Evolutionary conservation across 2,329 filamentous ascomycete species (phyloP).

Genomic region (Aspergillus sp.): DNA sequence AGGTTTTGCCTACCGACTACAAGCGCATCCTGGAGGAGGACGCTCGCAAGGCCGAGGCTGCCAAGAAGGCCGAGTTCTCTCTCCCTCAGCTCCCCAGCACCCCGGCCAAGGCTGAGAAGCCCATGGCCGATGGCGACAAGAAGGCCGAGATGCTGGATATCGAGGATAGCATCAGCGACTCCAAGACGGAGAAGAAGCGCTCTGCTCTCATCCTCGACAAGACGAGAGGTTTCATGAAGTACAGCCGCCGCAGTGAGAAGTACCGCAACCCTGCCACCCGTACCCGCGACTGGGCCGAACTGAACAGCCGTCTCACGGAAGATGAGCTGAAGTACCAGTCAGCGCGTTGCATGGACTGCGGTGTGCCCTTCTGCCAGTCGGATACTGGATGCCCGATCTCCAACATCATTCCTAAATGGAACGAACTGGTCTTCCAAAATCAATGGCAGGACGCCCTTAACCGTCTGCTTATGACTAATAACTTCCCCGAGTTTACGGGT

Average conservation of each 20-base stretch:
- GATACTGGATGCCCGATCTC: slow-evolving; percentile 94
- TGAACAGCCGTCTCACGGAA: slow-evolving; percentile 81
- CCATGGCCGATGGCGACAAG: slow-evolving; percentile 58
- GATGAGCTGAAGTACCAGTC: slow-evolving; percentile 97
- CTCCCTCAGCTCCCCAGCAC: slow-evolving; percentile 69
- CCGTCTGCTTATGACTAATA: slow-evolving; percentile 91
- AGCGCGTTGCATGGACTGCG: slow-evolving; percentile 97
- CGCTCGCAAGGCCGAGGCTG: slow-evolving; percentile 77
- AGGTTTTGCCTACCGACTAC: slow-evolving; percentile 92
- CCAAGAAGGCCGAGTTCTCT: slow-evolving; percentile 79
- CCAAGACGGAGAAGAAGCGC: slow-evolving; percentile 83
- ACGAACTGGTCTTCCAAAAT: slow-evolving; percentile 70
- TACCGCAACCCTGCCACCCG: slow-evolving; percentile 81
- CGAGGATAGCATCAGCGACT: slow-evolving; percentile 84
- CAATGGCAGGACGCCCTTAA: slow-evolving; percentile 93
- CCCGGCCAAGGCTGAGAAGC: slow-evolving; percentile 52
- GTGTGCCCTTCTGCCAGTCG: slow-evolving; percentile 96
- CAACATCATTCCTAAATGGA: slow-evolving; percentile 98
- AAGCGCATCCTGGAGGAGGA: slow-evolving; percentile 88
- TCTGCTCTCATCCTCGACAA: slow-evolving; percentile 92
- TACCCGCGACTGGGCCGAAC: slow-evolving; percentile 89
- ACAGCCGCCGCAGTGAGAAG: slow-evolving; percentile 87
- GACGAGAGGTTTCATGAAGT: slow-evolving; percentile 97
- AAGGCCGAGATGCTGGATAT: slow-evolving; percentile 77
- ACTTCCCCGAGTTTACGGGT: slow-evolving; percentile 97